phyloP scores from a whole-genome alignment of 345 rosid species.

The Limnanthes douglasii region DNA sequence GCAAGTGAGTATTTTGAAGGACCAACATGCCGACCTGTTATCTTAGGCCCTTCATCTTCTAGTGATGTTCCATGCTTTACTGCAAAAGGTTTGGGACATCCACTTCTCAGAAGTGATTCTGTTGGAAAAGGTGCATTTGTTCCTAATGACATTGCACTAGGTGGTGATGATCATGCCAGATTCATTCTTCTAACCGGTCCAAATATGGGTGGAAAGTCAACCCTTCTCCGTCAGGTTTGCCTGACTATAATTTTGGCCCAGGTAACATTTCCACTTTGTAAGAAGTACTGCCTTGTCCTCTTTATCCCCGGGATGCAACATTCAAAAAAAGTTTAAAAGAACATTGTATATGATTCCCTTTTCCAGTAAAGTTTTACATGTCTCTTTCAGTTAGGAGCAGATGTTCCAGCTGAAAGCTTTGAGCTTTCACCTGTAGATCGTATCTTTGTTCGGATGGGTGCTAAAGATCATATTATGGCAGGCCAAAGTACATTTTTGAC shows the following conservation, averaged over 20 bases:
- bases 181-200: constrained; percentile 98
- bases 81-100: constrained; percentile 77
- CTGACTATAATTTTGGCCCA: constrained; percentile 85
- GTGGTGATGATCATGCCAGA: constrained; percentile 50
- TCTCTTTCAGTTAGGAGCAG: constrained; percentile 65
- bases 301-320: no score
- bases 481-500: constrained; percentile 92
- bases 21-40: constrained; percentile 54
- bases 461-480: constrained; percentile 88
- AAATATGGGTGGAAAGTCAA: constrained; percentile 99
- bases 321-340: no score
- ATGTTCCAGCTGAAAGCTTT: constrained; percentile 86
- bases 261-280: constrained; percentile 24
- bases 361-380: neutral
- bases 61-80: constrained; percentile 42
- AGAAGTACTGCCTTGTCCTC: constrained; percentile 1
- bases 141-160: constrained; percentile 64
- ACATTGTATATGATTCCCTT: constrained; percentile 4
- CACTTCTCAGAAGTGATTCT: constrained; percentile 80
- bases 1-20: constrained; percentile 88
- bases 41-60: constrained; percentile 26
- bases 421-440: constrained; percentile 73
- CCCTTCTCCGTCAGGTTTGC: constrained; percentile 98
- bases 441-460: constrained; percentile 95
- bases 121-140: constrained; percentile 82